phyloP scores from a whole-genome alignment of 169 alveolate species.

The Plasmodium cynomolgi region DNA sequence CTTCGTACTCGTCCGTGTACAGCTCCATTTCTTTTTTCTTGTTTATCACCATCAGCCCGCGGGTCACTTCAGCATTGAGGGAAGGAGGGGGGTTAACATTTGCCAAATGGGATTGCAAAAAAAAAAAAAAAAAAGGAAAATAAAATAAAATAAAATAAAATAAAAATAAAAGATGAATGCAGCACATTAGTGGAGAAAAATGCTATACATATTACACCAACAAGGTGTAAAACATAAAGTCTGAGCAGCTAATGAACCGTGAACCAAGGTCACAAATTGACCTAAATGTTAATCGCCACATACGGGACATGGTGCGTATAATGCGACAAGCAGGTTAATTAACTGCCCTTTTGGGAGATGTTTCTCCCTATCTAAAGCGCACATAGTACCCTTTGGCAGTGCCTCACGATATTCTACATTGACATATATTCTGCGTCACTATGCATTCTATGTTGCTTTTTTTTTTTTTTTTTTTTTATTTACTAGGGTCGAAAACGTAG shows the following conservation, averaged over 20 bases:
- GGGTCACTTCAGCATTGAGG: slow-evolving; percentile 23
- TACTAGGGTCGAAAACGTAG: slow-evolving; percentile 72
- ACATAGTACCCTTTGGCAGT: not conserved
- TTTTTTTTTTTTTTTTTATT: not conserved
- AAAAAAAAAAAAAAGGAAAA: not conserved
- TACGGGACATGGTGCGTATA: not conserved
- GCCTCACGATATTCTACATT: not conserved
- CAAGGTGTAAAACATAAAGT: not conserved
- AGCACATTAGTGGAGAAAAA: not conserved
- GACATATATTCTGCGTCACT: not conserved
- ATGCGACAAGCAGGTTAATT: not conserved
- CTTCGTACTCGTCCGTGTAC: slow-evolving; percentile 63
- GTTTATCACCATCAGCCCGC: slow-evolving; percentile 55
- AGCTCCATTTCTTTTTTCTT: slow-evolving; percentile 49
- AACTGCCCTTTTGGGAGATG: not conserved
- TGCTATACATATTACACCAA: not conserved
- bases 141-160: not conserved
- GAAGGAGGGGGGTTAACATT: not conserved
- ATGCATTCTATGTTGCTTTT: not conserved
- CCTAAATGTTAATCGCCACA: not conserved
- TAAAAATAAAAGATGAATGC: not conserved
- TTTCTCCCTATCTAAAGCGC: not conserved
- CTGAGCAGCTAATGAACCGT: not conserved
- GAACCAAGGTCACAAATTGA: not conserved
- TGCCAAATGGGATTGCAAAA: not conserved